phyloP scores from a whole-genome alignment of 805 yeast genomes.

The Candida lessepsii region DNA sequence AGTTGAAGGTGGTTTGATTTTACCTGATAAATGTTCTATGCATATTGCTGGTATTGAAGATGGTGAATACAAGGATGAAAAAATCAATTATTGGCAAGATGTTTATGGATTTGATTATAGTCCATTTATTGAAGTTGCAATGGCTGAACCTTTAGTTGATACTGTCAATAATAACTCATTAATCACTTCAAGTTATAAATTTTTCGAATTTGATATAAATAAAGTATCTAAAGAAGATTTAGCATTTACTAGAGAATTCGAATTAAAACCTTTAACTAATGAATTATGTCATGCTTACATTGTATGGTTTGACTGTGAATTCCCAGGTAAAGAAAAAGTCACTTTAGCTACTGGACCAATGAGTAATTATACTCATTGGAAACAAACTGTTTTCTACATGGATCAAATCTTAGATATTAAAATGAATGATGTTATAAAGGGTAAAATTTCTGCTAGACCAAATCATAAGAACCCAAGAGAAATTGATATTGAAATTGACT shows the following conservation, averaged over 20 bases:
- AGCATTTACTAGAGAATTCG: constrained; percentile 70
- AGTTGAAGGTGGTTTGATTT: constrained; percentile 79
- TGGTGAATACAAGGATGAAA: constrained; percentile 86
- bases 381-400: constrained; percentile 92
- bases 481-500: constrained; percentile 73
- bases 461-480: constrained; percentile 82
- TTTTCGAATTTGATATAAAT: constrained; percentile 84
- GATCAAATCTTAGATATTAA: constrained; percentile 74
- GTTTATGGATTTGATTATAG: constrained; percentile 96
- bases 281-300: constrained; percentile 87
- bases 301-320: constrained; percentile 93
- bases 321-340: constrained; percentile 70
- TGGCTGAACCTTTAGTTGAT: constrained; percentile 94
- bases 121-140: constrained; percentile 82
- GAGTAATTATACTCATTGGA: constrained; percentile 96
- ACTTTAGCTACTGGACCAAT: constrained; percentile 92
- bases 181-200: constrained; percentile 69
- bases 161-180: constrained; percentile 74
- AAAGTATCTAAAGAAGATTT: constrained; percentile 82
- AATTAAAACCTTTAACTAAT: constrained; percentile 68
- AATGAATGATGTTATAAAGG: constrained; percentile 72
- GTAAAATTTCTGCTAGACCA: constrained; percentile 74
- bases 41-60: constrained; percentile 92
- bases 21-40: constrained; percentile 92
- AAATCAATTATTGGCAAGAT: constrained; percentile 91